Conservation (phyloP, 176 grass and related monocot genomes). For the maize (Zea mays) region Zm-B73-REFERENCE-NAM-5.0 NC_050097.1:2923001-2923500, state of each 20-base stretch:
- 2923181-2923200: background rate
- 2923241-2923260: background rate
- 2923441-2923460: constrained; percentile 87
- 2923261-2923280: background rate
- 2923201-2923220: background rate
- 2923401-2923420: background rate
- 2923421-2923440: background rate
- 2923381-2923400: background rate
- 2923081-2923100: too few relatives aligned
- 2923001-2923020: too few relatives aligned
- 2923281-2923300: background rate
- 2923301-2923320: background rate
- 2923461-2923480: constrained; percentile 81
- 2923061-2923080: too few relatives aligned
- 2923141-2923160: background rate
- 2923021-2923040: too few relatives aligned
- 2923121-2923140: background rate
- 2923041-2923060: too few relatives aligned
- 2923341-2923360: background rate
- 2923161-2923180: background rate
- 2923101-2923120: background rate
- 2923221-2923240: background rate
- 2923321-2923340: background rate
- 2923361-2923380: background rate
- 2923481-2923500: constrained; percentile 80